Base-by-base conservation (phyloP, 331 rosid genomes). In the Cucumis variabilis region DNA sequence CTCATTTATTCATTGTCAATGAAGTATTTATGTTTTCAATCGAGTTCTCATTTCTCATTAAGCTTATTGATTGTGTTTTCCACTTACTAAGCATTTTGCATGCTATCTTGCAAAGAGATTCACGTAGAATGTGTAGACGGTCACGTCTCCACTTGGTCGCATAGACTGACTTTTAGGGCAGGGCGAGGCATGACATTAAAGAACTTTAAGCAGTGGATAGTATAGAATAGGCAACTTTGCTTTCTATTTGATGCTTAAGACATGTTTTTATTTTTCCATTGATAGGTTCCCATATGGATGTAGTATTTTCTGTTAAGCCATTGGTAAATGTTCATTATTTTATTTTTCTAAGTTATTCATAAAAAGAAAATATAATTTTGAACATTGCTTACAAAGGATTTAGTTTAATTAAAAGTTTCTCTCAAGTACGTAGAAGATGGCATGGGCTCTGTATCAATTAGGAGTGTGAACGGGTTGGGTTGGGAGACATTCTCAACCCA, bases 401-500 rank as follows among this genome's bases (percentile, higher is more conserved):
- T 19, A 51, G 48, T 58, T 79, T 58, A 28, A 81, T 6, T 55
- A 71, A 51, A 50, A 28, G 23, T 16, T 89, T 44, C 33, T 50
- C 67, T 53, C 79, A 92, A 92, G 33, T 90, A 90, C 71, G 93
- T 92, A 70, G 93, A 92, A 92, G 93, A 92, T 87, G 93, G 93
- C 75, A 90, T 92, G 93, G 92, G 93, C 48, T 87, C 93, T 51
- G 91, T 92, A 71, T 90, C 93, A 86, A 37, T 60, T 33, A 33
- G 3, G 37, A 5, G 37, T 33, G 2, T 33, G 37, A 33, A 33
- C 37, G 37, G 37, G 37, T 33, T 33, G 37, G 37, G 37, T 1
- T 33, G 37, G 37, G 37, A 33, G 37, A 33, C 37, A 33, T 33
- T 33, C 2, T 33, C 3, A 33, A 33, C 37, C 0, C 37, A 33